phyloP scores from a whole-genome alignment of 108 stramenopile species.

The Nitzschia sp. region DNA sequence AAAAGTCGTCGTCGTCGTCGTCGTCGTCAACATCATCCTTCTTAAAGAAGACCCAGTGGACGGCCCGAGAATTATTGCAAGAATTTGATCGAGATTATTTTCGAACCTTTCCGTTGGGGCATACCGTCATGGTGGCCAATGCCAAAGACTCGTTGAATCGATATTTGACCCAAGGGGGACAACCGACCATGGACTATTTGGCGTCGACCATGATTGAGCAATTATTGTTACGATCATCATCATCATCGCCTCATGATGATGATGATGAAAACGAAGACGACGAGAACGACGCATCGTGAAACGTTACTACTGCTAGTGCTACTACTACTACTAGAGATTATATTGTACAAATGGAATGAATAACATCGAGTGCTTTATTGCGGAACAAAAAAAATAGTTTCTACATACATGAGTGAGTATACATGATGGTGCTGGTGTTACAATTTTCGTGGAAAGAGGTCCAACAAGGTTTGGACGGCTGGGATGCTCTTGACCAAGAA shows the following conservation, averaged over 20 bases:
- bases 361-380: no score
- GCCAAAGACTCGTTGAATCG: slow-evolving; percentile 49
- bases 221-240: slow-evolving; percentile 1
- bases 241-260: no score
- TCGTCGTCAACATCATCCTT: slow-evolving; percentile 5
- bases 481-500: no score
- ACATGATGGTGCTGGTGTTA: no score
- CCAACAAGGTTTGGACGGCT: no score
- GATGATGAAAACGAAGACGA: background rate
- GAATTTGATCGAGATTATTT: slow-evolving; percentile 25
- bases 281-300: background rate
- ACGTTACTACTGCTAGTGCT: no score
- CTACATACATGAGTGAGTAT: no score
- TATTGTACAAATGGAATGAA: no score
- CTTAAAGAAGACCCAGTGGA: no score
- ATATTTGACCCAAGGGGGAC: slow-evolving; percentile 52
- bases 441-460: no score
- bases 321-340: no score
- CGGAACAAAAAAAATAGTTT: no score
- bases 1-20: background rate
- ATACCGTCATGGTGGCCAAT: slow-evolving; percentile 75
- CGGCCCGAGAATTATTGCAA: slow-evolving; percentile 32
- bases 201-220: slow-evolving; percentile 42
- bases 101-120: slow-evolving; percentile 54
- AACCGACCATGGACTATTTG: slow-evolving; percentile 67